Evolutionary conservation across 495 filamentous ascomycete genomes (phyloP).

Genomic region (Cudoniella acicularis): DNA sequence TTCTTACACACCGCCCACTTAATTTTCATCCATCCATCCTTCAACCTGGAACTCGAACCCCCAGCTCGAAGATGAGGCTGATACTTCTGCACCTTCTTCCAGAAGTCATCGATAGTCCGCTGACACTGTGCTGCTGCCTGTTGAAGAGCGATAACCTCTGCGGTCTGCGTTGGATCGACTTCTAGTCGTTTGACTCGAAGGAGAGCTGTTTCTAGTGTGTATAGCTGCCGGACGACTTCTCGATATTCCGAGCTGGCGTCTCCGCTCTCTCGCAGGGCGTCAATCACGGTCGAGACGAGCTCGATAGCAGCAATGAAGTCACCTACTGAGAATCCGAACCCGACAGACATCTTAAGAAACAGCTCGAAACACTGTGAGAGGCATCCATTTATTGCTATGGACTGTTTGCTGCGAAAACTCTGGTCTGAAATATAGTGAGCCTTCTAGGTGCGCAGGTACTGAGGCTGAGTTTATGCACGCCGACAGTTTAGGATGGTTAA

Average conservation of each 20-base stretch:
- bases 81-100: slow-evolving; percentile 22
- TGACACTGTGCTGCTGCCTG: slow-evolving; percentile 30
- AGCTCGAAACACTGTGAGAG: too few relatives aligned
- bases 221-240: slow-evolving; percentile 25
- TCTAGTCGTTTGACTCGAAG: slow-evolving; percentile 27
- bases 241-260: slow-evolving; percentile 21
- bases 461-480: too few relatives aligned
- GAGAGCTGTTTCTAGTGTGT: slow-evolving; percentile 29
- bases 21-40: slow-evolving; percentile 25
- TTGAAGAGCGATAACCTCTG: slow-evolving; percentile 22
- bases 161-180: slow-evolving; percentile 17
- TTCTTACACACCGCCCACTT: slow-evolving; percentile 31
- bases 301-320: slow-evolving; percentile 12
- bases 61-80: slow-evolving; percentile 23
- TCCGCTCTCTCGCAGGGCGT: slow-evolving; percentile 19
- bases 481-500: too few relatives aligned
- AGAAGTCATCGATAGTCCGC: slow-evolving; percentile 28
- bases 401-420: too few relatives aligned
- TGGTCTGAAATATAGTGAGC: too few relatives aligned
- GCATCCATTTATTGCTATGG: too few relatives aligned
- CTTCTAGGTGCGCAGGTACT: too few relatives aligned
- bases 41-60: slow-evolving; percentile 1
- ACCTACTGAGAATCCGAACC: slow-evolving; percentile 7
- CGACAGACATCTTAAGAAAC: not conserved
- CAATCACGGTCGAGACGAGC: slow-evolving; percentile 13